Evolutionary conservation across 129 eudicot species (phyloP), one percentile per base, ranked within the genome.

Genomic region (Lactuca saligna): DNA sequence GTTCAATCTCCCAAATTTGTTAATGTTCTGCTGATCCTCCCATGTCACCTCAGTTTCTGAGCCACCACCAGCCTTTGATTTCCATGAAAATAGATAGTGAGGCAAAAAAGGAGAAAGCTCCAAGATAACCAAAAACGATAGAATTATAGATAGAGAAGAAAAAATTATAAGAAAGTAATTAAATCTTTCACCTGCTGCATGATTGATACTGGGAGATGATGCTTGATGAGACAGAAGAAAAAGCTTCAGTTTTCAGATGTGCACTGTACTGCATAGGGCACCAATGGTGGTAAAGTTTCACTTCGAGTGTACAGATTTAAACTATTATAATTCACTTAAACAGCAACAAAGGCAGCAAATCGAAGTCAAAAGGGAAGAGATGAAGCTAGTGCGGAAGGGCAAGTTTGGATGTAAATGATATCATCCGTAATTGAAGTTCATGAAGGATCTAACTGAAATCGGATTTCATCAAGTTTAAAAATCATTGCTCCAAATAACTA

Each of bases 11-110:
- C 95, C 91, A 61, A 93, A 93, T 56, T 87, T 89, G 84, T 93
- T 93, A 59, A 93, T 93, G 75, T 87, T 93, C 79, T 86, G 95
- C 77, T 93, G 98, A 80, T 93, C 98, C 48, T 87, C 97, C 98
- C 98, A 93, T 34, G 97, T 93, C 41, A 93, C 98, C 69, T 89
- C 92, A 1, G 85, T 75, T 12, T 91, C 88, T 60, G 84, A 81
- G 12, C 83, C 78, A 41, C 79, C 64, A 33, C 87, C 89, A 51
- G 79, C 83, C 96, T 90, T 54, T 60, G 10, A 10, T 57, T 65
- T 60, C 4, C 57, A 68, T 57, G 25, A 17, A 56, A 58, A 33
- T 31, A n/a, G n/a, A 32, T 57, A 65, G 78, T 63, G 33, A 54
- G 48, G 29, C 13, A 54, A 63, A 1, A 39, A 68, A 11, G 4